Evolutionary conservation across 345 rosid species (phyloP), one percentile per base, ranked within the genome.

Genomic region (Salix arbutifolia): DNA sequence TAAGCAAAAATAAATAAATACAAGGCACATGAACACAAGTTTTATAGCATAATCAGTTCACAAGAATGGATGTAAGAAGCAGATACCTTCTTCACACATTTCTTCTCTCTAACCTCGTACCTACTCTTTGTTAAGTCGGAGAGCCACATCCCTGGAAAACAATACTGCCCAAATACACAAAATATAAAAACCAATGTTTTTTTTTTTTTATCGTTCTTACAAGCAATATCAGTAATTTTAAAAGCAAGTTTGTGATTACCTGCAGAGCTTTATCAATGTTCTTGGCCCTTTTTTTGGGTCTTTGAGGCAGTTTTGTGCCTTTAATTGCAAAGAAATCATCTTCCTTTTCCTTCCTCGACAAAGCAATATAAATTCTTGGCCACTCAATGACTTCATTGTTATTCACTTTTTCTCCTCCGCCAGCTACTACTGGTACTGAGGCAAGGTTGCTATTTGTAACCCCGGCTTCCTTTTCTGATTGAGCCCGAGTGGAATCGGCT

Each of bases 41-140:
- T 42, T 3, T 23, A 8, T 38, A 23, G 46, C 28, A 46, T 12
- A 25, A n/a, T 8, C 25, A 76, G 30, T 23, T 35, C 12, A n/a
- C 14, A 71, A 21, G 48, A 23, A 4, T 50, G n/a, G 28, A n/a
- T 25, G 38, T 11, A n/a, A 18, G 65, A 50, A 31, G 13, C 6
- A 10, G 28, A 33, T 83, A 90, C 94, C 94, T 90, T 90, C 88
- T 87, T 88, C 44, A 79, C 90, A 79, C 85, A 78, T 77, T 90
- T 90, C 94, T 89, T 90, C 88, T 90, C 94, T 76, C 91, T 84
- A 77, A 90, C 94, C 66, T 90, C 94, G 73, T 90, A 90, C 74
- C 94, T 82, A 77, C 83, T 84, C 89, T 86, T 90, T 31, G 92
- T 83, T 82, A 90, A 85, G 76, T 89, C 91, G 40, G 94, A 76